A percentile compares a stretch with the other conserved stretches of the same genome.
Evolutionary conservation across 108 stramenopile species (phyloP).

Genomic region (Epithemia pelagica): DNA sequence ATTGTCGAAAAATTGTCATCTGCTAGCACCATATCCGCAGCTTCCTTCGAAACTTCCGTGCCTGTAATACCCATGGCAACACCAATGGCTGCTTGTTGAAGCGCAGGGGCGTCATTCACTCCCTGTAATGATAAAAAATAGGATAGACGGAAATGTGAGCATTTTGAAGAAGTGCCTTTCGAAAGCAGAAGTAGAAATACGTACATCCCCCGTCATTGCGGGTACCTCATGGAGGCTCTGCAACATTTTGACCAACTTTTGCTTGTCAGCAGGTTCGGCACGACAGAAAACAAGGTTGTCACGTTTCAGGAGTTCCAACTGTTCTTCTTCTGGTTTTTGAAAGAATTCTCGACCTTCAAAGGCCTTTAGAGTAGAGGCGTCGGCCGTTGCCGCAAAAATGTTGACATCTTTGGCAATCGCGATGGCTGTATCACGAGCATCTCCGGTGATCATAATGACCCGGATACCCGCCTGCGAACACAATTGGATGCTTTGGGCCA

Average conservation of each 20-base stretch:
- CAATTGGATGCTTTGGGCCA: constrained; percentile 82
- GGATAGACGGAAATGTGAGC: neutral
- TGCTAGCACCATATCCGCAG: constrained; percentile 92
- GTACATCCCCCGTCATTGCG: constrained; percentile 94
- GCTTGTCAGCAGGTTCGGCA: constrained; percentile 97
- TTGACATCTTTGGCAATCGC: constrained; percentile 84
- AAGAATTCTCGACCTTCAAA: constrained; percentile 87
- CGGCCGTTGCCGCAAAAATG: constrained; percentile 46
- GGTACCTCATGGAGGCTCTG: constrained; percentile 87
- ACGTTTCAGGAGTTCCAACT: constrained; percentile 45
- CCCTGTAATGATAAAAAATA: constrained; percentile 36
- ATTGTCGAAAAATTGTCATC: constrained; percentile 99
- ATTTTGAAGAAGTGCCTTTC: neutral
- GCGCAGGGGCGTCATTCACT: constrained; percentile 99
- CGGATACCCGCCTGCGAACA: constrained; percentile 93
- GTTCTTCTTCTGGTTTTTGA: constrained; percentile 53
- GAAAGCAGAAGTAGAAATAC: no score
- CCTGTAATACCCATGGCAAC: constrained; percentile 92
- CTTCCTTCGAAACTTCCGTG: constrained; percentile 77
- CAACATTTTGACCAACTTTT: constrained; percentile 91
- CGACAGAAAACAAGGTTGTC: constrained; percentile 96
- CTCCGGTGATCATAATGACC: constrained; percentile 98
- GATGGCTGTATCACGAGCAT: constrained; percentile 93
- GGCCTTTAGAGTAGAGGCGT: constrained; percentile 41
- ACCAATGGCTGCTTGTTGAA: constrained; percentile 95